phyloP scores from a whole-genome alignment of 345 rosid species.

The Eucalyptus polyanthemos region DNA sequence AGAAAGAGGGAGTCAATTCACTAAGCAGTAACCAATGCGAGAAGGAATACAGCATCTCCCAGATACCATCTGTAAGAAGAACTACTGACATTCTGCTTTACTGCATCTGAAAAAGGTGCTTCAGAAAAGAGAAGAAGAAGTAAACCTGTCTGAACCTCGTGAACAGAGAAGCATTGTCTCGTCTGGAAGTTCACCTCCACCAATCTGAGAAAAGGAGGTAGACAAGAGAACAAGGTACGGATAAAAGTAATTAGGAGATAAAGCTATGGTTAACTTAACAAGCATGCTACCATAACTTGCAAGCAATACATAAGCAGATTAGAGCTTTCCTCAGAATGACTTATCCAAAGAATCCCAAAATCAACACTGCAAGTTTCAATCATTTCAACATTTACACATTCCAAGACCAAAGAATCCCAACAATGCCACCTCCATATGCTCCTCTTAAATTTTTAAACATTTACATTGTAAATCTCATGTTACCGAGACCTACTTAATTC shows the following conservation, averaged over 20 bases:
- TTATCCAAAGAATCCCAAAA: not conserved
- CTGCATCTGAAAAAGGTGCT: not conserved
- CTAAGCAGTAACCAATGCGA: not conserved
- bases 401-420: not conserved
- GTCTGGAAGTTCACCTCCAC: slow-evolving; percentile 86
- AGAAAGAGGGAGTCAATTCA: not conserved
- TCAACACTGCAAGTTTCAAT: not conserved
- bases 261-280: not conserved
- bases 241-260: not conserved
- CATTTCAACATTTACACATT: not conserved
- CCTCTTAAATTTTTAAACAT: not conserved
- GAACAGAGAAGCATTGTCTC: slow-evolving; percentile 75
- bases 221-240: not conserved
- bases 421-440: not conserved
- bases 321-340: not conserved
- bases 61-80: not conserved
- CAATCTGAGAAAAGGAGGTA: slow-evolving; percentile 45
- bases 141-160: slow-evolving; percentile 96
- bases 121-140: not conserved
- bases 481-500: not conserved
- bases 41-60: not conserved
- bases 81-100: not conserved
- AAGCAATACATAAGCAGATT: not conserved
- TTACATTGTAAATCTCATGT: not conserved
- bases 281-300: not conserved